Evolutionary conservation across 495 filamentous ascomycete species (phyloP).

Genomic region (Aspergillus sclerotioniger): DNA sequence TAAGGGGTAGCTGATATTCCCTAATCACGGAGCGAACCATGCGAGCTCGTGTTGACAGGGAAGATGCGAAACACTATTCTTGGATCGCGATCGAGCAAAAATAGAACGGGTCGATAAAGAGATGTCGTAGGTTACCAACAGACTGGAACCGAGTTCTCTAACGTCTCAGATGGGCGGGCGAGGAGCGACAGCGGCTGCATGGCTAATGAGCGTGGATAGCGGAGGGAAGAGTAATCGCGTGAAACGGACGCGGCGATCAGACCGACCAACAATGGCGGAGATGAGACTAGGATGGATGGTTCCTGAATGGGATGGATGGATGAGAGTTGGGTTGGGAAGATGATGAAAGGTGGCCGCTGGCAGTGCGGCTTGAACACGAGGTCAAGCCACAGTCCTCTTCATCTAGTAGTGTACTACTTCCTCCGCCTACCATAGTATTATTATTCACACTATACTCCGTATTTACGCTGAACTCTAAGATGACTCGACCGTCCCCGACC

Average conservation of each 20-base stretch:
- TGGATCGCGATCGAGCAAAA: not conserved
- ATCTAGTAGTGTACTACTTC: not conserved
- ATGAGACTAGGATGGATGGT: not conserved
- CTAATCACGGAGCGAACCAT: not conserved
- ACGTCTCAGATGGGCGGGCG: slow-evolving; percentile 7
- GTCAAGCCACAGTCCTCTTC: not conserved
- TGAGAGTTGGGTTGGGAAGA: not conserved
- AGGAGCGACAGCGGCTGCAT: slow-evolving; percentile 9
- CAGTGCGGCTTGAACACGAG: not conserved
- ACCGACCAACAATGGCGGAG: not conserved
- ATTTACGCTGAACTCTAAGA: not conserved
- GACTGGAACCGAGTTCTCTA: slow-evolving; percentile 4
- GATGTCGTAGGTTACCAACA: slow-evolving; percentile 9
- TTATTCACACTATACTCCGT: no score
- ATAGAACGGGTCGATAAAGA: not conserved
- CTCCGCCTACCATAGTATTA: not conserved
- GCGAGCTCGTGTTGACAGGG: not conserved
- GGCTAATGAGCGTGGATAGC: slow-evolving; percentile 9
- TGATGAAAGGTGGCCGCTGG: not conserved
- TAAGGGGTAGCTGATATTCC: slow-evolving; percentile 3
- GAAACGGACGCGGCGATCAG: not conserved
- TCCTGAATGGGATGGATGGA: not conserved
- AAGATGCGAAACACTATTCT: slow-evolving; percentile 10
- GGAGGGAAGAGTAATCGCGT: not conserved
- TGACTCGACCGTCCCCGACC: not conserved